Evolutionary conservation across 805 yeast genomes (phyloP).

Genomic region (Dipodascus albidus): DNA sequence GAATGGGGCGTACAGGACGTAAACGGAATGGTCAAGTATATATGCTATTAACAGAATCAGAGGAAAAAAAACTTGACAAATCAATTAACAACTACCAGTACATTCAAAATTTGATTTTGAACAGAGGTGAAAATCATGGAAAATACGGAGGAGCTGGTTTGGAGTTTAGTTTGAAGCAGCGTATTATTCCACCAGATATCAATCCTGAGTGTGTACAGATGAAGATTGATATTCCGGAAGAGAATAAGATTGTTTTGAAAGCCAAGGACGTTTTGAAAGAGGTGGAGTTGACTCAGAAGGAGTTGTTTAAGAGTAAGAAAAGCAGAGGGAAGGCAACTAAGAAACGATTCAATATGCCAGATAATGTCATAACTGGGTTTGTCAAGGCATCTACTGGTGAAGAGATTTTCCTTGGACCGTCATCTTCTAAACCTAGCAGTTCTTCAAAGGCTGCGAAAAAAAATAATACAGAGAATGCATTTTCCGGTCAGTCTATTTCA

Average conservation of each 20-base stretch:
- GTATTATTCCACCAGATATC: conserved; percentile 53
- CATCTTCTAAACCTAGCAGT: not conserved
- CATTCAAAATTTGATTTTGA: conserved; percentile 56
- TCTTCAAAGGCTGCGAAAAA: not conserved
- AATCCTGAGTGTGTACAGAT: conserved; percentile 47
- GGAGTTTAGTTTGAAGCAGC: conserved; percentile 37
- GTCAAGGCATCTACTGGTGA: conserved; percentile 7
- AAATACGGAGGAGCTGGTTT: conserved; percentile 30
- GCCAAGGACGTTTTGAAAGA: conserved; percentile 1
- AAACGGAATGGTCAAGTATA: conserved; percentile 79
- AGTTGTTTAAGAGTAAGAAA: not conserved
- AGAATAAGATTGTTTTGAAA: conserved; percentile 35
- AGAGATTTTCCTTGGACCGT: not conserved
- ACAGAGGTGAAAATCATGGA: conserved; percentile 14
- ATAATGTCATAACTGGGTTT: conserved; percentile 14
- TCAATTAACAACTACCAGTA: conserved; percentile 76
- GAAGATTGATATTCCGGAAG: conserved; percentile 57
- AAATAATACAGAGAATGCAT: not conserved
- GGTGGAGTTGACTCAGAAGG: not conserved
- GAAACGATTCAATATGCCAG: conserved; percentile 13
- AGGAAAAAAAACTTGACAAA: conserved; percentile 64
- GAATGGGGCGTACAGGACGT: conserved; percentile 98
- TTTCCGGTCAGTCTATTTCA: not conserved
- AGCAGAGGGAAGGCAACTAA: conserved; percentile 2
- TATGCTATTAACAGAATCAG: conserved; percentile 64